Evolutionary conservation across 192 early-diverging fungal species (phyloP).

Genomic region (Umbelopsis vinacea): DNA sequence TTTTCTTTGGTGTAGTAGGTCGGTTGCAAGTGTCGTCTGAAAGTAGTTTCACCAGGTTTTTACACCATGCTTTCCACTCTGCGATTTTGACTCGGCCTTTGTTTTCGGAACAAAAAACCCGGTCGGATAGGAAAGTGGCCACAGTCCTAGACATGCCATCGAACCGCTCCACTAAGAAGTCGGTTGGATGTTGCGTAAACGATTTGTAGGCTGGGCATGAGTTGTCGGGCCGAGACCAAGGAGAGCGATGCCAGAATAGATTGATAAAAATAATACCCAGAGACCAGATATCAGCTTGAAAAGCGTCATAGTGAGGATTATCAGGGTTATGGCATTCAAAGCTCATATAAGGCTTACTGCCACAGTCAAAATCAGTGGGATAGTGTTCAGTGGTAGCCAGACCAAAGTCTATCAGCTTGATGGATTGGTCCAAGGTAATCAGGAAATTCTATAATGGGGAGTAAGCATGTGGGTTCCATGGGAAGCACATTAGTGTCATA

Average conservation of each 20-base stretch:
- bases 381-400: slow-evolving; percentile 80
- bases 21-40: not conserved
- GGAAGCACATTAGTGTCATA: slow-evolving; percentile 42
- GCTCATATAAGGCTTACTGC: slow-evolving; percentile 66
- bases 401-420: slow-evolving; percentile 93
- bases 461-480: not conserved
- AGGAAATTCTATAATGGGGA: slow-evolving; percentile 18
- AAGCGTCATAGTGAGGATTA: slow-evolving; percentile 55
- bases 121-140: slow-evolving; percentile 62
- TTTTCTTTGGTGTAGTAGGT: slow-evolving; percentile 16
- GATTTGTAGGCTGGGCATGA: slow-evolving; percentile 63
- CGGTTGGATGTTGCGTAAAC: slow-evolving; percentile 62
- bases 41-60: slow-evolving; percentile 30
- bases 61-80: slow-evolving; percentile 38
- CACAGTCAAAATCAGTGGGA: slow-evolving; percentile 86
- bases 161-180: slow-evolving; percentile 58
- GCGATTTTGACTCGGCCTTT: slow-evolving; percentile 29
- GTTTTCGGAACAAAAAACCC: slow-evolving; percentile 59
- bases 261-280: slow-evolving; percentile 77
- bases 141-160: slow-evolving; percentile 62
- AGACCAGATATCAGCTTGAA: slow-evolving; percentile 72
- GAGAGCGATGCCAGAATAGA: slow-evolving; percentile 69
- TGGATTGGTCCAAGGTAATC: slow-evolving; percentile 39
- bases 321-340: slow-evolving; percentile 54
- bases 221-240: slow-evolving; percentile 71